Conservation (phyloP, 306 rosid species). For the Prunus mongolica region DNA sequence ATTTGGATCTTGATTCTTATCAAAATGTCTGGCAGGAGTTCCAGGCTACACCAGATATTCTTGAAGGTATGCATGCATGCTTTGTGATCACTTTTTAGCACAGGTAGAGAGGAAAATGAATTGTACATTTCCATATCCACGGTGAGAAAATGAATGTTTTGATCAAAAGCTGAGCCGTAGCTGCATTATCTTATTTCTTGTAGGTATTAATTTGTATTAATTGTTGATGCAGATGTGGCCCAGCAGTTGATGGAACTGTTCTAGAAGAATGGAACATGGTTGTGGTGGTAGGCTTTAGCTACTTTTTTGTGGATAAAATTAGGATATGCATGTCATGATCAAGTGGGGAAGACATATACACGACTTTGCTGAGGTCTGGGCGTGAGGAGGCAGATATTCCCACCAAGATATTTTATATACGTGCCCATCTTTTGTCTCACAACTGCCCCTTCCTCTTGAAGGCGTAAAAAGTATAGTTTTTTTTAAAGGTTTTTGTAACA, state of each 20-base stretch:
- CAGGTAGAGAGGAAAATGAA: too few species aligned
- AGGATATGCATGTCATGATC: neutral
- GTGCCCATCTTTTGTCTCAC: neutral
- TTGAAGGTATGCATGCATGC: conserved; percentile 57
- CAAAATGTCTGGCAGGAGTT: conserved; percentile 86
- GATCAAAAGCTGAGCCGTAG: too few species aligned
- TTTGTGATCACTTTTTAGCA: neutral
- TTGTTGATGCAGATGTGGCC: conserved; percentile 73
- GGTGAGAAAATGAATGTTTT: neutral
- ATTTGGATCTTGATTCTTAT: conserved; percentile 64
- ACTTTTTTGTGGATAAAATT: neutral
- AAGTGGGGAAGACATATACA: neutral
- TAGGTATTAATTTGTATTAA: too few species aligned
- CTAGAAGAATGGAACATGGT: conserved; percentile 15
- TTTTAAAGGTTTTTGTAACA: neutral
- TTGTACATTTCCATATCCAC: too few species aligned
- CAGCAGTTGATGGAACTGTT: conserved; percentile 96
- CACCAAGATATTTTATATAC: too few species aligned
- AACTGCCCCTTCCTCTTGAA: neutral
- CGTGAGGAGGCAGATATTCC: neutral
- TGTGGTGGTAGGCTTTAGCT: conserved; percentile 3
- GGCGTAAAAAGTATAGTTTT: neutral
- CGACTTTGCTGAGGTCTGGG: neutral
- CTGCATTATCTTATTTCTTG: too few species aligned
- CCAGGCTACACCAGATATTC: conserved; percentile 80